These are phyloP conservation scores for Ophiostoma perfectum DNA, from an alignment of 2,329 filamentous ascomycete genomes.

Conservation along the genomic window DNA sequence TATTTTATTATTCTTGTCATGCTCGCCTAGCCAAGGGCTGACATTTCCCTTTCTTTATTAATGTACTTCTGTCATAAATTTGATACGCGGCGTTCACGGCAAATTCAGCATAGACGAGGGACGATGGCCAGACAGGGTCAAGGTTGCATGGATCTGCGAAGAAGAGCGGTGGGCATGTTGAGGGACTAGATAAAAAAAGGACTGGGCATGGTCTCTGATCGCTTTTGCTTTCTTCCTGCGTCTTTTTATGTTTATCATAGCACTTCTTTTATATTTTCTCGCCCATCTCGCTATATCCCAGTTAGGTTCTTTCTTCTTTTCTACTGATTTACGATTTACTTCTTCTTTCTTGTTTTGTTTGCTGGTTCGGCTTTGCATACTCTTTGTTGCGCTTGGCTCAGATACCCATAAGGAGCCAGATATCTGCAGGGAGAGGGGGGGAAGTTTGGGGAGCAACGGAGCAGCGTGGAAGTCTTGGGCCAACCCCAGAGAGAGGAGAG, in stretches of 20 bases:
- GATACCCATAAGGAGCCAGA: conserved; percentile 1
- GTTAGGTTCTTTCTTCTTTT: neutral
- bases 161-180: neutral
- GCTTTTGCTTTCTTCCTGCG: neutral
- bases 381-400: neutral
- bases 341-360: neutral
- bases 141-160: neutral
- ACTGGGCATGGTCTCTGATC: neutral
- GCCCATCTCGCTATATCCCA: too few relatives aligned
- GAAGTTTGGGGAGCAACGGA: neutral
- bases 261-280: too few relatives aligned
- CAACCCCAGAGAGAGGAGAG: neutral
- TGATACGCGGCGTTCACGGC: conserved; percentile 1
- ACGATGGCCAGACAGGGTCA: neutral
- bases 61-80: neutral
- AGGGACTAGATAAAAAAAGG: conserved; percentile 11
- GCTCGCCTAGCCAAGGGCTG: neutral
- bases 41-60: neutral
- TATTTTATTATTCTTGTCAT: neutral
- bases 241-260: neutral
- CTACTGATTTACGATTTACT: neutral
- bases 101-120: conserved; percentile 4
- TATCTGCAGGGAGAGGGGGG: conserved; percentile 6
- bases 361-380: neutral
- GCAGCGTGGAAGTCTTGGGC: too few relatives aligned